phyloP scores from a whole-genome alignment of 371 early-diverging fungal genomes.

The Sporodiniella umbellata region DNA sequence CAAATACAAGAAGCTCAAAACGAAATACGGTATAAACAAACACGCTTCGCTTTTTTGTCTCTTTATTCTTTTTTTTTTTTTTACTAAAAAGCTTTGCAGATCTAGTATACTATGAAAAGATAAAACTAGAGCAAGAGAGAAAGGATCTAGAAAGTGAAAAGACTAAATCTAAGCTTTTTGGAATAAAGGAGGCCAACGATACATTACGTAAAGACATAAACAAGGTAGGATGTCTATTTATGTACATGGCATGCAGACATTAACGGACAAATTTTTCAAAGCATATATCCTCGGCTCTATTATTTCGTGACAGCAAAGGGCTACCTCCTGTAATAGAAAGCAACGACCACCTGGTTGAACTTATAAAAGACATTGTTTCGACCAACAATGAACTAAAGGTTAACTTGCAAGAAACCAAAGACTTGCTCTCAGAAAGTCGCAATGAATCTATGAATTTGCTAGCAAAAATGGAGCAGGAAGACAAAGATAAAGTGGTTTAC shows the following conservation, averaged over 20 bases:
- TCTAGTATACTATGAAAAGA: conserved; percentile 14
- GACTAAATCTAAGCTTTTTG: conserved; percentile 1
- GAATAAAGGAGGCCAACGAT: conserved; percentile 42
- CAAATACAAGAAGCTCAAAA: conserved; percentile 38
- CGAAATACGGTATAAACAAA: conserved; percentile 31
- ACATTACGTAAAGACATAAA: conserved; percentile 34
- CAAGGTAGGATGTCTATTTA: conserved; percentile 25
- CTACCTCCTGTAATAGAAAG: neutral
- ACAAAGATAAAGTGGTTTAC: neutral
- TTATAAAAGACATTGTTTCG: conserved; percentile 44
- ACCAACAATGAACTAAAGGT: conserved; percentile 42
- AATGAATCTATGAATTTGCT: neutral
- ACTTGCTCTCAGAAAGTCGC: conserved; percentile 28
- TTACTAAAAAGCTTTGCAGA: conserved; percentile 8
- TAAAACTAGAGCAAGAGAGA: conserved; percentile 20
- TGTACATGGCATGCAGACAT: neutral
- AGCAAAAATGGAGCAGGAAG: neutral
- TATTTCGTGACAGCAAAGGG: neutral
- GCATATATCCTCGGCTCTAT: conserved; percentile 23
- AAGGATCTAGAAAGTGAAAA: conserved; percentile 18
- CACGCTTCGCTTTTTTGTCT: too few relatives aligned
- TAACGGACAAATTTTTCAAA: neutral
- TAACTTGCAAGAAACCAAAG: conserved; percentile 36
- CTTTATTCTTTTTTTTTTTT: neutral
- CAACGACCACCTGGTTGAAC: conserved; percentile 19